phyloP scores from a whole-genome alignment of 1,139 yeast genomes.

The Suhomyces atakaporum region DNA sequence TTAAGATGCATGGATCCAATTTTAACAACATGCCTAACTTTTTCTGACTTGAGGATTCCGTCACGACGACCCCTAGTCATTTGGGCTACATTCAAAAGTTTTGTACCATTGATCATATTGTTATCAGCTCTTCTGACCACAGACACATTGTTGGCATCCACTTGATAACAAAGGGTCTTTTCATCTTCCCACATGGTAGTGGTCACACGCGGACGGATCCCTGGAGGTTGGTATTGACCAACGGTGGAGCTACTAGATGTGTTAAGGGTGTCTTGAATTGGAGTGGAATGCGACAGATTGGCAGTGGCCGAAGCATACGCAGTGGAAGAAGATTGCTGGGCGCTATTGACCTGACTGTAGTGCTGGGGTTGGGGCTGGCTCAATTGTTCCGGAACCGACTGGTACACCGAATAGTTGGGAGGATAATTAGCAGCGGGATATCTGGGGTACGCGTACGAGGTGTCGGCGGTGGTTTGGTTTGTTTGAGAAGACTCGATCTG shows the following conservation, averaged over 20 bases:
- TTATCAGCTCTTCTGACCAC: slow-evolving; percentile 92
- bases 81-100: slow-evolving; percentile 85
- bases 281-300: slow-evolving; percentile 14
- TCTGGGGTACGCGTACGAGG: slow-evolving; percentile 13
- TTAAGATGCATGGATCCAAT: slow-evolving; percentile 96
- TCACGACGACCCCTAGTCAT: slow-evolving; percentile 97
- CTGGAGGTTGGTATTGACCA: slow-evolving; percentile 54
- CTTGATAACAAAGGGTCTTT: slow-evolving; percentile 91
- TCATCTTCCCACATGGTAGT: slow-evolving; percentile 98
- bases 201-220: slow-evolving; percentile 79
- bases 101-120: slow-evolving; percentile 95
- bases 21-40: slow-evolving; percentile 87
- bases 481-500: slow-evolving; percentile 3
- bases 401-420: slow-evolving; percentile 19
- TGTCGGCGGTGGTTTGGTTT: slow-evolving; percentile 3
- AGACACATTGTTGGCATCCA: slow-evolving; percentile 86
- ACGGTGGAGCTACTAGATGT: slow-evolving; percentile 35
- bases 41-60: slow-evolving; percentile 88
- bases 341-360: slow-evolving; percentile 11
- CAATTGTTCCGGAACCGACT: slow-evolving; percentile 14
- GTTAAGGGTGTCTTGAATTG: slow-evolving; percentile 19
- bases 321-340: slow-evolving; percentile 5
- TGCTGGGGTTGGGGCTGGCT: slow-evolving; percentile 18
- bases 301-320: slow-evolving; percentile 12
- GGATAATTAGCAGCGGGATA: slow-evolving; percentile 14